These are phyloP conservation scores for Ampelomyces quisqualis DNA, from an alignment of 2,329 filamentous ascomycete species.

Conservation along the genomic window DNA sequence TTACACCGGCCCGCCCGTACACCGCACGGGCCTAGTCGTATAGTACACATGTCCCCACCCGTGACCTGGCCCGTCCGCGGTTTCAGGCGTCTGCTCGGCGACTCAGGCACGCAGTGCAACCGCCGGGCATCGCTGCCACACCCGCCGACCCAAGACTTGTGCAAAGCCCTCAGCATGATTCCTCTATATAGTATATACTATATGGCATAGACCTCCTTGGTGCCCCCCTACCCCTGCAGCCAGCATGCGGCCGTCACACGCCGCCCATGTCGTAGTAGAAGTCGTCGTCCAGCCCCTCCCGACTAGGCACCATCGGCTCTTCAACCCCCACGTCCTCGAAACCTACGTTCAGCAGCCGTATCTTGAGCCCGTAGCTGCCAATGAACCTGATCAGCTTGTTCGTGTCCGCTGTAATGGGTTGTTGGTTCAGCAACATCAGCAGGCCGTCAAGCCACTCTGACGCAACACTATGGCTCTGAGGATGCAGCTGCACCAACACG, in stretches of 20 bases:
- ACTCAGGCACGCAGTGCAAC: too few species aligned
- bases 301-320: slow-evolving; percentile 72
- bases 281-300: slow-evolving; percentile 85
- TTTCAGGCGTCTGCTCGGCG: too few species aligned
- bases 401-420: slow-evolving; percentile 95
- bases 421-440: slow-evolving; percentile 90
- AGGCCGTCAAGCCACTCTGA: slow-evolving; percentile 97
- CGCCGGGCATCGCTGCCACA: too few species aligned
- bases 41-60: too few species aligned
- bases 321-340: slow-evolving; percentile 75
- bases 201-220: too few species aligned
- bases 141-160: too few species aligned
- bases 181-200: too few species aligned
- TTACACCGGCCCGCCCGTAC: too few species aligned
- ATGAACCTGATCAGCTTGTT: slow-evolving; percentile 85
- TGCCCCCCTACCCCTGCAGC: too few species aligned
- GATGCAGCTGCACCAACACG: slow-evolving; percentile 78
- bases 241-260: slow-evolving; percentile 16
- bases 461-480: slow-evolving; percentile 75
- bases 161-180: too few species aligned
- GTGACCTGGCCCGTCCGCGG: too few species aligned
- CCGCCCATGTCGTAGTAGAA: slow-evolving; percentile 76
- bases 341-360: slow-evolving; percentile 84
- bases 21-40: too few species aligned
- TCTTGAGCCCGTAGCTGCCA: slow-evolving; percentile 87